phyloP scores from a whole-genome alignment of 1,139 yeast species.

The Pichia cactophila region DNA sequence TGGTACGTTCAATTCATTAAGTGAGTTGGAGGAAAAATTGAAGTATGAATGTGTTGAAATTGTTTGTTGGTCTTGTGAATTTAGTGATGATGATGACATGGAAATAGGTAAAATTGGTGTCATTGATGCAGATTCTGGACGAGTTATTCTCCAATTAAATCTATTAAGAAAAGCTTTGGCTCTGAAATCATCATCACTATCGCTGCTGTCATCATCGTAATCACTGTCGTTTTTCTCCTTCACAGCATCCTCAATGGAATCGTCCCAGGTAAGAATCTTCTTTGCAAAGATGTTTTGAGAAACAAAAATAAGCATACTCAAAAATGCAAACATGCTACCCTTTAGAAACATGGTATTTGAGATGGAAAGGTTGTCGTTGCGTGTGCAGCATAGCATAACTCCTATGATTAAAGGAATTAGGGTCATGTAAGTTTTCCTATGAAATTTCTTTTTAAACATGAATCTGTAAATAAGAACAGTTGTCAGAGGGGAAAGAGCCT shows the following conservation, averaged over 20 bases:
- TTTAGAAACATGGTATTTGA: slow-evolving; percentile 35
- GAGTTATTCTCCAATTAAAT: slow-evolving; percentile 24
- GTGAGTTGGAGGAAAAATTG: slow-evolving; percentile 2
- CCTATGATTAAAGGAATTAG: slow-evolving; percentile 72
- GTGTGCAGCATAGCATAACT: slow-evolving; percentile 75
- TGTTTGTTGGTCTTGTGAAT: neutral
- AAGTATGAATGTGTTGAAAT: neutral
- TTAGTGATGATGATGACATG: slow-evolving; percentile 8
- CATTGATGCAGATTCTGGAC: slow-evolving; percentile 28
- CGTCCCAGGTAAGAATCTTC: slow-evolving; percentile 50
- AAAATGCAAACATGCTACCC: slow-evolving; percentile 69
- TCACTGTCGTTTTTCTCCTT: neutral
- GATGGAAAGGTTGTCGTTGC: slow-evolving; percentile 28
- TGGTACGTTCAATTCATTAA: neutral
- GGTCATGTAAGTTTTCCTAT: slow-evolving; percentile 63
- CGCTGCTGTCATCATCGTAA: neutral
- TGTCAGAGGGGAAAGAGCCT: slow-evolving; percentile 79
- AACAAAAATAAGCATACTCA: slow-evolving; percentile 82
- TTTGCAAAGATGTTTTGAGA: slow-evolving; percentile 89
- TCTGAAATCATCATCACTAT: slow-evolving; percentile 16
- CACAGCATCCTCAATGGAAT: neutral
- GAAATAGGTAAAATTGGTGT: slow-evolving; percentile 28
- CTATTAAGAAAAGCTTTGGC: slow-evolving; percentile 22
- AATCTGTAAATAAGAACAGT: slow-evolving; percentile 76
- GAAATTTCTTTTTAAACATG: slow-evolving; percentile 50